Conservation (phyloP, 495 filamentous ascomycete species). For the Sabuloglossum arenarium region DNA sequence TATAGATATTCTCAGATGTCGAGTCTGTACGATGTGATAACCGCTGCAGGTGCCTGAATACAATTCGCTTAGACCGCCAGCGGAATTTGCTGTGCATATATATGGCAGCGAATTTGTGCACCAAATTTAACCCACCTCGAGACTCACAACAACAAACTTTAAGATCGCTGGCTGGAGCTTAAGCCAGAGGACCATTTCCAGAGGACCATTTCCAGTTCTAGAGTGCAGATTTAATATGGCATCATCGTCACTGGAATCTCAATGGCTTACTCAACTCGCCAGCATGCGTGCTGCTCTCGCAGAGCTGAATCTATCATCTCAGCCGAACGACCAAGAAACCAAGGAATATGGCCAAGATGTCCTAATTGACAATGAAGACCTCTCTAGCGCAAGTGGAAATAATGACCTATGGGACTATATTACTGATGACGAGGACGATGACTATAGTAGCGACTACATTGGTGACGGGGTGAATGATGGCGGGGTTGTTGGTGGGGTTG, state of each 20-base stretch:
- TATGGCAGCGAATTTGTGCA: background rate
- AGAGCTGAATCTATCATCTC: constrained; percentile 34
- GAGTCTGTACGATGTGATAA: background rate
- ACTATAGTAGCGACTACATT: constrained; percentile 27
- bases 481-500: constrained; percentile 7
- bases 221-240: constrained; percentile 9
- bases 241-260: constrained; percentile 24
- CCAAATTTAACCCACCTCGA: background rate
- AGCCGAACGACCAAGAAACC: constrained; percentile 3
- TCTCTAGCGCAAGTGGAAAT: constrained; percentile 36
- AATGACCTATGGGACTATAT: constrained; percentile 86
- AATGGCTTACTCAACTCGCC: constrained; percentile 51
- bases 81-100: background rate
- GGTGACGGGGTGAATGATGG: constrained; percentile 17
- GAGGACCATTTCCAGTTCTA: background rate
- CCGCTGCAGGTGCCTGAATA: background rate
- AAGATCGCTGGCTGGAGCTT: no score
- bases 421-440: constrained; percentile 45
- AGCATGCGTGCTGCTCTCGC: constrained; percentile 56
- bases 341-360: constrained; percentile 18
- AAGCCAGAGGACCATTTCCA: background rate
- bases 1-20: background rate
- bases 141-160: no score
- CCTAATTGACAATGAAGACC: constrained; percentile 37
- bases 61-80: background rate